These are phyloP conservation scores for Trichosphaerium sp. DNA, from an alignment of 78 protist genomes.

Conservation along the genomic window DNA sequence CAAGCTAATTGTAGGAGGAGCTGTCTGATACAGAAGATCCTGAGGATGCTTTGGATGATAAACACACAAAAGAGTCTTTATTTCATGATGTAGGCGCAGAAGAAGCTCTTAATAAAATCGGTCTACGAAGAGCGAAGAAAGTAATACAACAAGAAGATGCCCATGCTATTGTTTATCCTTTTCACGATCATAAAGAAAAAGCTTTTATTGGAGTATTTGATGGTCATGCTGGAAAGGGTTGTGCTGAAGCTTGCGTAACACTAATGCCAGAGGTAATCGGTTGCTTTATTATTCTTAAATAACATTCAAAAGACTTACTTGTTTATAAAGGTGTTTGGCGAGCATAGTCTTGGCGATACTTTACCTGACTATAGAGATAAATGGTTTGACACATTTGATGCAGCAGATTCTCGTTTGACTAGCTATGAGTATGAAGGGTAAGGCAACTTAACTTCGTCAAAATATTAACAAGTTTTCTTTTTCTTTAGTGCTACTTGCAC, in stretches of 20 bases:
- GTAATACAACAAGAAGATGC: slow-evolving; percentile 36
- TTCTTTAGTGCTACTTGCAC: too few relatives aligned
- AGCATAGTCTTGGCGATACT: background rate
- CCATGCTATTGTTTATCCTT: slow-evolving; percentile 18
- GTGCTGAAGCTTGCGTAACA: slow-evolving; percentile 23
- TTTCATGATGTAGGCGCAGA: too few relatives aligned
- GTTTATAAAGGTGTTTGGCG: background rate
- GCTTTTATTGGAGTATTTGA: slow-evolving; percentile 42
- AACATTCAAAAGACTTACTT: background rate
- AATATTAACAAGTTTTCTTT: too few relatives aligned
- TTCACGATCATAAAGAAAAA: background rate
- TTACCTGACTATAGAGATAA: slow-evolving; percentile 1
- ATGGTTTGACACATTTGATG: background rate
- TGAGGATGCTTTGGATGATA: too few relatives aligned
- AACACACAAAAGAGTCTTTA: too few relatives aligned
- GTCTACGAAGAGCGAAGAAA: slow-evolving; percentile 37
- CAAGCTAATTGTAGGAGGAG: too few relatives aligned
- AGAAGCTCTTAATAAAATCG: slow-evolving; percentile 23
- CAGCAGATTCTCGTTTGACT: slow-evolving; percentile 23
- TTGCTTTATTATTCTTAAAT: background rate
- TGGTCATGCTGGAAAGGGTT: slow-evolving; percentile 48
- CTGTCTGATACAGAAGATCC: too few relatives aligned
- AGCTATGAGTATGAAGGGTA: slow-evolving; percentile 42
- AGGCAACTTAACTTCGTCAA: too few relatives aligned
- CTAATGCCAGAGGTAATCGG: slow-evolving; percentile 17